Base-by-base conservation (phyloP, 2,329 filamentous ascomycete genomes). In the Shiraia bambusicola region DNA sequence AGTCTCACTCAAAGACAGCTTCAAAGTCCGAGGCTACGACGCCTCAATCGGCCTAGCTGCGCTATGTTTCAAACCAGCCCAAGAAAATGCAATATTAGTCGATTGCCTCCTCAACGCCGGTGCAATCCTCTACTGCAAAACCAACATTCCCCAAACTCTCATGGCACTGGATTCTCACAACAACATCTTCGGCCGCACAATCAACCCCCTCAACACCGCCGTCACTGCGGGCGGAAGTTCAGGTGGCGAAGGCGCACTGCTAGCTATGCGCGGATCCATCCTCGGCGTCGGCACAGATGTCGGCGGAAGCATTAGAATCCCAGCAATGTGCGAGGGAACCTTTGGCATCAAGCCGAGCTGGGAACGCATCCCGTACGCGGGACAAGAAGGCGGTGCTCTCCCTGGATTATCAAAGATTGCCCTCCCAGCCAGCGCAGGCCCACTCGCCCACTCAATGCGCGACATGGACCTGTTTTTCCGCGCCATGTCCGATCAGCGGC, bases 231-330 rank as follows among this genome's bases (percentile, higher is more conserved):
- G 77, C 3, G 77, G 77, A 7, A 75, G 71, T 45, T 75, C 72
- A 3, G 77, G 77, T 8, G 77, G 77, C 13, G 77, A 80, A 59
- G 76, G 73, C 14, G 76, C 76, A 2, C 61, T 80, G 3, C 36
- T 80, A 2, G 74, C 71, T 0, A 69, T 75, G 53, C 59, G 72
- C 14, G 77, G 76, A 0, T 75, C 71, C 8, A 49, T 75, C 0
- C 50, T 80, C 0, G 77, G 77, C 3, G 71, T 79, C 1, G 77
- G 76, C 2, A 79, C 77, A 3, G 77, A 80, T 52, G 72, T 80
- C 6, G 77, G 77, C n/a, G 76, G 76, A 7, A 73, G 69, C 2
- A 76, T 79, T 38, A 67, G 77, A 2, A 71, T 79, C 11, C 77
- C 77, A 1, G 71, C 76, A 0, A 70, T 73, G 51, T 71, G 76